Conservation (phyloP, 306 rosid genomes). For the Parietaria judaica region DNA sequence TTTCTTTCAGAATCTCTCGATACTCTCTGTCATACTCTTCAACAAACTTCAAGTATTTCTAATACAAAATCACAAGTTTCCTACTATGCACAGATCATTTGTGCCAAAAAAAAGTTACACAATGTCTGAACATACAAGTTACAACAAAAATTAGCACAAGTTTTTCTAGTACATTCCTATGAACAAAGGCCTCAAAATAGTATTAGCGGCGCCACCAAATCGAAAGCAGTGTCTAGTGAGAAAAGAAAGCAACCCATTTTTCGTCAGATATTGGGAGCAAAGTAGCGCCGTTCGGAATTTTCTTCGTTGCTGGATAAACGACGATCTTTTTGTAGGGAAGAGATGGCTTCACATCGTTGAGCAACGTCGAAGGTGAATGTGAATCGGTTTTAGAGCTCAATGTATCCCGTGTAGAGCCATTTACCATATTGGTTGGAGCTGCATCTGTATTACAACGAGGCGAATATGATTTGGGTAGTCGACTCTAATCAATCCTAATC, state of each 20-base stretch:
- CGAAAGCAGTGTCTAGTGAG: not conserved
- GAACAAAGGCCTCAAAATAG: not conserved
- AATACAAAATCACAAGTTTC: too few relatives aligned
- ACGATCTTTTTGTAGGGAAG: conserved; percentile 1
- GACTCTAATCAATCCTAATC: too few relatives aligned
- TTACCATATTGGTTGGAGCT: not conserved
- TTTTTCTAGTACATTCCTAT: not conserved
- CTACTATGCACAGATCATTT: too few relatives aligned
- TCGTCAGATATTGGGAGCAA: not conserved
- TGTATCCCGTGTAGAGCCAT: conserved; percentile 11
- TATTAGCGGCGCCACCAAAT: not conserved
- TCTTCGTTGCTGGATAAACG: conserved; percentile 8
- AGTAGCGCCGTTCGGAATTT: conserved; percentile 7
- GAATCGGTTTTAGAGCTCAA: not conserved
- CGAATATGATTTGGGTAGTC: too few relatives aligned
- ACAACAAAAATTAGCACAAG: too few relatives aligned
- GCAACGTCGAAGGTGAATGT: conserved; percentile 12
- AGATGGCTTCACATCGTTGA: not conserved
- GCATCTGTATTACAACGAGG: too few relatives aligned
- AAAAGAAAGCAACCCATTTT: conserved; percentile 2
- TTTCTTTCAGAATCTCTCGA: too few relatives aligned
- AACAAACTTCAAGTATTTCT: too few relatives aligned
- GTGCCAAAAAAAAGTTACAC: too few relatives aligned
- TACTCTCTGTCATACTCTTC: too few relatives aligned
- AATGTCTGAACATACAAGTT: too few relatives aligned